These are phyloP conservation scores for Ceratocystis destructans DNA, from an alignment of 2,329 filamentous ascomycete genomes.

Conservation along the genomic window DNA sequence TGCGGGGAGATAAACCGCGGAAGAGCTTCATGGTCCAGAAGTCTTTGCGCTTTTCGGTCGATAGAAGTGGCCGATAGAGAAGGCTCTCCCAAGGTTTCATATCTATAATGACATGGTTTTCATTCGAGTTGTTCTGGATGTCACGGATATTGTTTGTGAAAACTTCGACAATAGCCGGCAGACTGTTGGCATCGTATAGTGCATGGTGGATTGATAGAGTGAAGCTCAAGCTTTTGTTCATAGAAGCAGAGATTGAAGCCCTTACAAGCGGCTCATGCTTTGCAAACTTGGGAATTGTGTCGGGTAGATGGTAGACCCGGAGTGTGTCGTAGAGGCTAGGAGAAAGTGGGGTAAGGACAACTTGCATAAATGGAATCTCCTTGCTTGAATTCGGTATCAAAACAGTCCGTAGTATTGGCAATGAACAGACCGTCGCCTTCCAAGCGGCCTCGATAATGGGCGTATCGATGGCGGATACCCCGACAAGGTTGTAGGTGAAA, in stretches of 20 bases:
- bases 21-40: constrained; percentile 35
- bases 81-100: constrained; percentile 24
- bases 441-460: constrained; percentile 47
- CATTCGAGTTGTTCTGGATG: not conserved
- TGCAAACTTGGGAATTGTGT: not conserved
- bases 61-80: constrained; percentile 12
- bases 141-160: constrained; percentile 22
- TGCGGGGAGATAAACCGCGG: not conserved
- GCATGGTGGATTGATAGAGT: constrained; percentile 65
- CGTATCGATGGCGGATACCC: constrained; percentile 31
- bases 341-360: constrained; percentile 33
- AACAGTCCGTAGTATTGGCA: constrained; percentile 54
- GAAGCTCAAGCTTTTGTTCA: constrained; percentile 25
- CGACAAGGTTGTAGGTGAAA: constrained; percentile 48
- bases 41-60: constrained; percentile 20
- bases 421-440: constrained; percentile 39
- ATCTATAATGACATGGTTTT: constrained; percentile 4
- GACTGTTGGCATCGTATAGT: constrained; percentile 73
- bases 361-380: constrained; percentile 47
- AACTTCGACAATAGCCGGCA: constrained; percentile 46
- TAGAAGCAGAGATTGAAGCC: constrained; percentile 14
- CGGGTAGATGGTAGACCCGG: not conserved
- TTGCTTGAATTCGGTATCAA: constrained; percentile 41
- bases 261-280: constrained; percentile 10
- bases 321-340: not conserved